These are phyloP conservation scores for Graphilbum sp. DNA, from an alignment of 2,329 filamentous ascomycete genomes.

Conservation along the genomic window DNA sequence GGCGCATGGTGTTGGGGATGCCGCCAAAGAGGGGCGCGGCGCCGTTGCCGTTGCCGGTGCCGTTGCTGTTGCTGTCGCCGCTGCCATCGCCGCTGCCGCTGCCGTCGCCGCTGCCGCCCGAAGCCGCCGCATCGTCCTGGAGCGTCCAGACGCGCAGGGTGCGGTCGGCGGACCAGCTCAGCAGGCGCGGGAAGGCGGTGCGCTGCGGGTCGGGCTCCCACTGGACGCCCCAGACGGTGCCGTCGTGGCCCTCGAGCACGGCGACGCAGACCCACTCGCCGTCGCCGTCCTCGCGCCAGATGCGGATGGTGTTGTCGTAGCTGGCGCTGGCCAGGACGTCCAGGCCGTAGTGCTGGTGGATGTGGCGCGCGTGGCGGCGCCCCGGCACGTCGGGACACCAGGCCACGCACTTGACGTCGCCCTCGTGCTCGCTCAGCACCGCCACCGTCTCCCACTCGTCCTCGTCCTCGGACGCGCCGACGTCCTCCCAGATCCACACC, in stretches of 20 bases:
- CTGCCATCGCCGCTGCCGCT: slow-evolving; percentile 10
- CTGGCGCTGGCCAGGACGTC: slow-evolving; percentile 78
- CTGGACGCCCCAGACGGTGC: slow-evolving; percentile 82
- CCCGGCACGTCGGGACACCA: slow-evolving; percentile 65
- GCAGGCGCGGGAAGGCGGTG: slow-evolving; percentile 41
- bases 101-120: slow-evolving; percentile 14
- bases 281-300: slow-evolving; percentile 83
- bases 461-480: slow-evolving; percentile 54
- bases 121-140: too few species aligned
- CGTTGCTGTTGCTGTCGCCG: slow-evolving; percentile 14
- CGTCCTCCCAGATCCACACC: slow-evolving; percentile 98
- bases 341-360: slow-evolving; percentile 30
- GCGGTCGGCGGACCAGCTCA: slow-evolving; percentile 74
- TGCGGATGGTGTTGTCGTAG: slow-evolving; percentile 79
- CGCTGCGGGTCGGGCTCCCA: slow-evolving; percentile 36
- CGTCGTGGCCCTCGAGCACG: slow-evolving; percentile 61
- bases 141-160: slow-evolving; percentile 68
- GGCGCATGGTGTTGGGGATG: slow-evolving; percentile 82
- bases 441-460: slow-evolving; percentile 96
- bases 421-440: slow-evolving; percentile 84
- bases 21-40: slow-evolving; percentile 23
- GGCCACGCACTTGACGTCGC: slow-evolving; percentile 83
- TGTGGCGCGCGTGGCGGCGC: slow-evolving; percentile 17
- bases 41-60: slow-evolving; percentile 9
- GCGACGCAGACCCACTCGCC: slow-evolving; percentile 83